Conservation (phyloP, 2,329 filamentous ascomycete genomes). For the Pseudocercospora eumusae region DNA sequence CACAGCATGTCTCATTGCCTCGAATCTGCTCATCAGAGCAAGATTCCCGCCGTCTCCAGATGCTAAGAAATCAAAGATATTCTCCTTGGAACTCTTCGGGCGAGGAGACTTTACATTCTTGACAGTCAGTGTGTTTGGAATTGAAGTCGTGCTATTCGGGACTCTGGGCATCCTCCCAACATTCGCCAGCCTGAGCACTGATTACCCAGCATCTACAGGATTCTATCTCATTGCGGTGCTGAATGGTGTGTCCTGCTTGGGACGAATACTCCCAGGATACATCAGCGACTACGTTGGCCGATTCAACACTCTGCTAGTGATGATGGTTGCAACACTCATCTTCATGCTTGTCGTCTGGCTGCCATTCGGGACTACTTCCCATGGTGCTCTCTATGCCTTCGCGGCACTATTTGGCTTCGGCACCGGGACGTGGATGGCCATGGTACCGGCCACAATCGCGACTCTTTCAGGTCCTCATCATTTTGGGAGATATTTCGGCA, state of each 20-base stretch:
- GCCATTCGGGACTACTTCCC: slow-evolving; percentile 46
- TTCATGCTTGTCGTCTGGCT: slow-evolving; percentile 50
- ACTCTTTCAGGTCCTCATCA: slow-evolving; percentile 51
- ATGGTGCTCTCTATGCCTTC: slow-evolving; percentile 48
- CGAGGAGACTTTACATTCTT: slow-evolving; percentile 14
- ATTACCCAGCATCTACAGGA: slow-evolving; percentile 37
- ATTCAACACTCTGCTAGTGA: slow-evolving; percentile 49
- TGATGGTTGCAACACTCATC: slow-evolving; percentile 43
- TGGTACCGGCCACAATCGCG: slow-evolving; percentile 50
- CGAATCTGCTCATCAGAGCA: slow-evolving; percentile 41
- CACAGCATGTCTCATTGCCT: slow-evolving; percentile 38
- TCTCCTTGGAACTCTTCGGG: slow-evolving; percentile 45
- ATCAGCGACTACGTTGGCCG: slow-evolving; percentile 48
- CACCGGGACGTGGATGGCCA: slow-evolving; percentile 51
- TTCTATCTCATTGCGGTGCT: slow-evolving; percentile 51
- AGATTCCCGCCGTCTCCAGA: slow-evolving; percentile 37
- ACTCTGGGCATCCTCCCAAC: slow-evolving; percentile 52
- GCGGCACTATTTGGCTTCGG: slow-evolving; percentile 54
- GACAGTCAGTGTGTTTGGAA: slow-evolving; percentile 36
- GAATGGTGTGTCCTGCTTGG: slow-evolving; percentile 48
- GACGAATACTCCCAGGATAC: slow-evolving; percentile 49
- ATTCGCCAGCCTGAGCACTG: slow-evolving; percentile 45
- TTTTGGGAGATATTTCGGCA: slow-evolving; percentile 52
- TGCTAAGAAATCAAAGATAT: slow-evolving; percentile 45
- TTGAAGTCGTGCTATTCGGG: slow-evolving; percentile 55